Percentiles rank a stretch among this genome's conserved stretches.
Conservation (phyloP, 257 asterid genomes). For the Fraxinus anomala region DNA sequence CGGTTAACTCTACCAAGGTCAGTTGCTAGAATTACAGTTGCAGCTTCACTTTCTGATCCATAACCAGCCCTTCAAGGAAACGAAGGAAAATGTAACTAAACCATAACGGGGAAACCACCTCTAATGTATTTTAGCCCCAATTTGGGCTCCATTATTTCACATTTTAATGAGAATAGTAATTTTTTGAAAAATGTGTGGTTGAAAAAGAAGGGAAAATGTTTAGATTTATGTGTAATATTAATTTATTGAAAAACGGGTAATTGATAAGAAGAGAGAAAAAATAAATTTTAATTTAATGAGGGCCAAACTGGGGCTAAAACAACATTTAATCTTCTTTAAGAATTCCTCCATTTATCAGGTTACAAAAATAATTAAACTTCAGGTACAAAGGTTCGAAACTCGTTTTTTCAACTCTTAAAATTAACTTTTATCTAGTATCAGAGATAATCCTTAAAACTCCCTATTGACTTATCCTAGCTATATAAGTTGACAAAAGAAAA, state of each 20-base stretch:
- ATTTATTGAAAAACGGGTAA: too few relatives aligned
- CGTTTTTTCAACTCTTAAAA: neutral
- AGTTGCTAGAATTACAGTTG: slow-evolving; percentile 66
- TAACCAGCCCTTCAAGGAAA: slow-evolving; percentile 71
- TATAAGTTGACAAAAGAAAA: neutral
- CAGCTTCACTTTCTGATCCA: slow-evolving; percentile 97
- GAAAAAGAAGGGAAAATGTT: too few relatives aligned
- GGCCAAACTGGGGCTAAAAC: too few relatives aligned
- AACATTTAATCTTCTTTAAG: neutral
- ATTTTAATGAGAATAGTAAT: too few relatives aligned
- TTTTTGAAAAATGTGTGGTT: too few relatives aligned
- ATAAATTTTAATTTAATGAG: too few relatives aligned
- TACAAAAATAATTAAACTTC: neutral
- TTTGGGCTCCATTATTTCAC: too few relatives aligned
- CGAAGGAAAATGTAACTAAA: slow-evolving; percentile 6
- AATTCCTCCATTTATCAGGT: neutral
- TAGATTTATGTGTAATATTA: too few relatives aligned
- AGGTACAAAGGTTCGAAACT: neutral
- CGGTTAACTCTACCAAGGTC: slow-evolving; percentile 81
- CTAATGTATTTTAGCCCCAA: neutral
- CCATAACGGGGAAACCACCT: neutral
- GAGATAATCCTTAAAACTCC: neutral
- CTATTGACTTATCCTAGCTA: neutral
- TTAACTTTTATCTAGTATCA: neutral
- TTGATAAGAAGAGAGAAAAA: too few relatives aligned